Base-by-base conservation (phyloP, 345 rosid species). In the Lepidium africanum region DNA sequence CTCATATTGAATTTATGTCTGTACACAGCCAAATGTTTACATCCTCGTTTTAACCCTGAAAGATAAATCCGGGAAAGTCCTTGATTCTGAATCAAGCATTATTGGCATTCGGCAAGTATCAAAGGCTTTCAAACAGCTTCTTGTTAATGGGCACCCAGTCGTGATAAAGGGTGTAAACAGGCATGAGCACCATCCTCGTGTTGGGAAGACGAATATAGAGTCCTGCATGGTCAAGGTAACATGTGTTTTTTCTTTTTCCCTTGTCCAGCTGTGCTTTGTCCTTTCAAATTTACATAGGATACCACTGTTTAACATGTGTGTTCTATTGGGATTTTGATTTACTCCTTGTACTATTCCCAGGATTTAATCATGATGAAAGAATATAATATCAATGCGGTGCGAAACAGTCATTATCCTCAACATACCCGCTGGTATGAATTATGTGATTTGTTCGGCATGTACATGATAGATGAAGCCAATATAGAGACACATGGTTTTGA, bases 391-490 rank as follows among this genome's bases (percentile, higher is more conserved):
- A 94, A 94, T 48, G 95, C 97, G 63, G 99, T 94, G 56, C 87
- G 99, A 67, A 94, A 94, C 78, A 87, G 99, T 81, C 99, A 94
- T 78, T 94, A 94, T 81, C 99, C 99, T 56, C 99, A 94, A 59
- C 97, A 94, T 79, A 87, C 95, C 30, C 99, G 96, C 39, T 94
- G 99, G 99, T 94, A 94, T 53, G 97, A 94, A 68, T 64, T 94
- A 73, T 94, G 99, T 63, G 91, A 94, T 82, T 81, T 91, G 76
- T 89, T 94, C 65, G 97, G 99, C 66, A 76, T 94, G 89, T 94
- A 94, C 83, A 91, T 94, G 97, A 85, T 91, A 59, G 99, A 94
- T 79, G 99, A 94, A 81, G 97, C 99, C 73, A 94, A 94, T 80
- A 87, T 94, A 52, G 99, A 94, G 87, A 94, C 99, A 65, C 99